These are phyloP conservation scores for Rhynchospora tenuis DNA, from an alignment of 176 grass and related monocot genomes.

Conservation along the genomic window DNA sequence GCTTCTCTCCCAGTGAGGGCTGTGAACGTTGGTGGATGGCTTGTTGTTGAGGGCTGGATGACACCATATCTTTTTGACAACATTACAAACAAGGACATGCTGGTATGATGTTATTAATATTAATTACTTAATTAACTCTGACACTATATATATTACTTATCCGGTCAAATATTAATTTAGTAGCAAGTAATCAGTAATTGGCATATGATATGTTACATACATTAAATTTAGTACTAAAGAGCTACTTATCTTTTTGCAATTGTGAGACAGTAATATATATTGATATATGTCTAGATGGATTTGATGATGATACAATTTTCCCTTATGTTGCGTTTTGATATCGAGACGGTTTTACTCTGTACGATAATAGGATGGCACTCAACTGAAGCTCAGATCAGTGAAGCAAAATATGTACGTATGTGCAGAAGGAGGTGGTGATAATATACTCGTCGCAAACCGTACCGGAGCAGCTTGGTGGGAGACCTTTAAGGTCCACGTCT, in stretches of 20 bases:
- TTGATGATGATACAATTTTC: background rate
- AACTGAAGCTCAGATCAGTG: slow-evolving; percentile 61
- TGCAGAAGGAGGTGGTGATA: slow-evolving; percentile 52
- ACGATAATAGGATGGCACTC: slow-evolving; percentile 46
- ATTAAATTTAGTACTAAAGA: no score
- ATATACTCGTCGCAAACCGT: slow-evolving; percentile 43
- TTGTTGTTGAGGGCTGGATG: slow-evolving; percentile 71
- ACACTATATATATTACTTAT: background rate
- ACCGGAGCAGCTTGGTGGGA: slow-evolving; percentile 44
- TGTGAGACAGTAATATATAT: no score
- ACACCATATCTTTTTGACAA: slow-evolving; percentile 53
- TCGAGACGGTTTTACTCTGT: background rate
- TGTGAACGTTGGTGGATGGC: slow-evolving; percentile 67
- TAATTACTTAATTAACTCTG: background rate
- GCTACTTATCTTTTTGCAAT: background rate
- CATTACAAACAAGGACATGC: slow-evolving; percentile 54
- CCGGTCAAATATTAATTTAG: background rate
- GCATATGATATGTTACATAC: no score
- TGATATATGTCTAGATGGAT: background rate
- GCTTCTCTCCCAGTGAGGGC: slow-evolving; percentile 23
- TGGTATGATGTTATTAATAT: slow-evolving; percentile 22
- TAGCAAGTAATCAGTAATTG: background rate
- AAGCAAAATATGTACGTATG: slow-evolving; percentile 32
- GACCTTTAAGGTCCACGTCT: slow-evolving; percentile 52
- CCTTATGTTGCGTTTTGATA: background rate